Conservation (phyloP, 2,329 filamentous ascomycete species). For the Dothidotthia symphoricarpi region DNA sequence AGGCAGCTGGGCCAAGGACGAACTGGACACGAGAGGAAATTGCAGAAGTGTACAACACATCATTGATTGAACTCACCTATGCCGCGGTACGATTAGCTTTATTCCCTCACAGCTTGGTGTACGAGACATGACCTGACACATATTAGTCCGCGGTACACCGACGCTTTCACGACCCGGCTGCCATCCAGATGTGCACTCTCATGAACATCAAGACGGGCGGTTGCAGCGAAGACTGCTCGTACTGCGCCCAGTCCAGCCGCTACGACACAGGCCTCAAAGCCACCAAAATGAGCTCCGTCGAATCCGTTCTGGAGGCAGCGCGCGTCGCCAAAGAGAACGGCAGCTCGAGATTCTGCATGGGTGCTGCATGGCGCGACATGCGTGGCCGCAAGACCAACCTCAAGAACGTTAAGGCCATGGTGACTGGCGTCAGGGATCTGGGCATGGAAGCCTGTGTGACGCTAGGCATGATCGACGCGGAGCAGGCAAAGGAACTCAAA, state of each 20-base stretch:
- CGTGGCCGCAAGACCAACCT: slow-evolving; percentile 80
- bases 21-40: slow-evolving; percentile 84
- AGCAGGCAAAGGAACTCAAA: slow-evolving; percentile 79
- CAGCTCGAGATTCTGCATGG: slow-evolving; percentile 92
- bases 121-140: slow-evolving; percentile 1
- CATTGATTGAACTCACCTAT: slow-evolving; percentile 74
- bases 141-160: slow-evolving; percentile 71
- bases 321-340: slow-evolving; percentile 76
- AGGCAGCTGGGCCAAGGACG: slow-evolving; percentile 61
- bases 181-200: slow-evolving; percentile 87
- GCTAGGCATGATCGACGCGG: slow-evolving; percentile 82
- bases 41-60: slow-evolving; percentile 74
- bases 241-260: slow-evolving; percentile 85
- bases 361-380: slow-evolving; percentile 92
- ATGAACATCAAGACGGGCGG: slow-evolving; percentile 98
- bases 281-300: slow-evolving; percentile 74
- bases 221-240: slow-evolving; percentile 88
- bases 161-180: slow-evolving; percentile 77
- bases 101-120: background rate
- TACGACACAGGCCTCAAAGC: slow-evolving; percentile 76
- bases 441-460: slow-evolving; percentile 94
- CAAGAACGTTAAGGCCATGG: slow-evolving; percentile 83
- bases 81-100: slow-evolving; percentile 58
- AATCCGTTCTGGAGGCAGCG: slow-evolving; percentile 76
- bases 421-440: slow-evolving; percentile 73